A percentile compares a stretch with the other conserved stretches of the same genome.
Evolutionary conservation across 2,329 filamentous ascomycete species (phyloP).

Genomic region (Aspergillus carbonarius): DNA sequence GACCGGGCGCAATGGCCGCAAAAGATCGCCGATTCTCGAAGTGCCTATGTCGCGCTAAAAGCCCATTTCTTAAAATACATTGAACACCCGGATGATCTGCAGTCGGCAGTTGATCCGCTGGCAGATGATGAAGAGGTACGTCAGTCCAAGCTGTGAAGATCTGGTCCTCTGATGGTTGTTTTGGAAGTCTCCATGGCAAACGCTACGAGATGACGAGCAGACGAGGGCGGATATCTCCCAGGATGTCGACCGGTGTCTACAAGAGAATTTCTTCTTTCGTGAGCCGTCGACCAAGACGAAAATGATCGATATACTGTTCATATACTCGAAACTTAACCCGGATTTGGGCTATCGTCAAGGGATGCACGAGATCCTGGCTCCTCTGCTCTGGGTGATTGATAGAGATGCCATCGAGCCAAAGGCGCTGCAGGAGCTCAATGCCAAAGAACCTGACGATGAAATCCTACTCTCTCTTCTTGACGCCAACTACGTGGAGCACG

Average conservation of each 20-base stretch:
- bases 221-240: conserved; percentile 87
- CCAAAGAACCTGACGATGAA: conserved; percentile 44
- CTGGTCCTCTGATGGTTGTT: conserved; percentile 22
- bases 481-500: conserved; percentile 76
- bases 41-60: conserved; percentile 69
- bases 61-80: conserved; percentile 78
- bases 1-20: conserved; percentile 67
- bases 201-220: conserved; percentile 78
- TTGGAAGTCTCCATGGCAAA: conserved; percentile 81
- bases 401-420: conserved; percentile 69
- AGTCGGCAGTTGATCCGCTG: conserved; percentile 75
- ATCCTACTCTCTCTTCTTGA: conserved; percentile 69
- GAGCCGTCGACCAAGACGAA: conserved; percentile 73
- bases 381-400: conserved; percentile 80
- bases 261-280: conserved; percentile 88
- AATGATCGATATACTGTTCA: conserved; percentile 85
- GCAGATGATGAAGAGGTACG: conserved; percentile 73
- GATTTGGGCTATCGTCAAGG: conserved; percentile 91
- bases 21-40: conserved; percentile 66
- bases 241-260: conserved; percentile 87
- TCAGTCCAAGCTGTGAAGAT: conserved; percentile 8
- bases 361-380: conserved; percentile 95
- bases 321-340: conserved; percentile 91
- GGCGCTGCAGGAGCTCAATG: conserved; percentile 32
- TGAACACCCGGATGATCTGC: conserved; percentile 77